Conservation (phyloP, 495 filamentous ascomycete genomes). For the Pyronema domesticum region DNA sequence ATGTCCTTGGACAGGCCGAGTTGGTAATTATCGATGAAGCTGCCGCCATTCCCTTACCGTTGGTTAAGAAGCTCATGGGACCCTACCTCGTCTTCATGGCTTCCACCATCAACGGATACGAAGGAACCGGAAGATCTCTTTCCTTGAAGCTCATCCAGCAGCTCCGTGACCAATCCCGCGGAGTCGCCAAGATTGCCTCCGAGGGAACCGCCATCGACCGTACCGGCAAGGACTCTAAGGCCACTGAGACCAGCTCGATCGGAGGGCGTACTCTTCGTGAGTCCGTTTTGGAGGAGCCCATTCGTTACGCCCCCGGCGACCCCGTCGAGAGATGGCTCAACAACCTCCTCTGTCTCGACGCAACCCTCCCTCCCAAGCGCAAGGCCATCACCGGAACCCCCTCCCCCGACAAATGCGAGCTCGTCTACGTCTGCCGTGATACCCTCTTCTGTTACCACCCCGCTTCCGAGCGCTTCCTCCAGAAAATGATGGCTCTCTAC, state of each 20-base stretch:
- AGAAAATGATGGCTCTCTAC: constrained; percentile 94
- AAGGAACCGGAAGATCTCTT: constrained; percentile 87
- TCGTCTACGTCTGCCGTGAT: constrained; percentile 87
- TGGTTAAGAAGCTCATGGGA: constrained; percentile 86
- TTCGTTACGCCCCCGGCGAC: constrained; percentile 83
- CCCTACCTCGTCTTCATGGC: constrained; percentile 99
- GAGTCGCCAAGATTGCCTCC: constrained; percentile 34
- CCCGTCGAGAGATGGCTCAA: constrained; percentile 93
- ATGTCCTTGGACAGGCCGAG: constrained; percentile 89
- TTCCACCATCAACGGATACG: constrained; percentile 97
- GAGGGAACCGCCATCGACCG: constrained; percentile 57
- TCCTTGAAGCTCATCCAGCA: constrained; percentile 96
- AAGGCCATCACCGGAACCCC: constrained; percentile 64
- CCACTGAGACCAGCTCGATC: constrained; percentile 37
- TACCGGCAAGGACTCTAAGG: constrained; percentile 48
- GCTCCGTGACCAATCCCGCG: constrained; percentile 76
- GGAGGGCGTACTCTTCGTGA: constrained; percentile 73
- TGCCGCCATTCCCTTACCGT: constrained; percentile 82
- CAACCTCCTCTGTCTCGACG: constrained; percentile 80
- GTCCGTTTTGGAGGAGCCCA: constrained; percentile 81
- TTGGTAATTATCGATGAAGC: constrained; percentile 95
- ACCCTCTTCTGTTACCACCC: constrained; percentile 96
- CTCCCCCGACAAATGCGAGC: constrained; percentile 73
- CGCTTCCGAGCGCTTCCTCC: constrained; percentile 88
- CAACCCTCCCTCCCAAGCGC: constrained; percentile 62